Percentiles rank a stretch among this genome's conserved stretches.
Evolutionary conservation across 768 basidiomycete species (phyloP).

Genomic region (Aureoboletus auriporus): DNA sequence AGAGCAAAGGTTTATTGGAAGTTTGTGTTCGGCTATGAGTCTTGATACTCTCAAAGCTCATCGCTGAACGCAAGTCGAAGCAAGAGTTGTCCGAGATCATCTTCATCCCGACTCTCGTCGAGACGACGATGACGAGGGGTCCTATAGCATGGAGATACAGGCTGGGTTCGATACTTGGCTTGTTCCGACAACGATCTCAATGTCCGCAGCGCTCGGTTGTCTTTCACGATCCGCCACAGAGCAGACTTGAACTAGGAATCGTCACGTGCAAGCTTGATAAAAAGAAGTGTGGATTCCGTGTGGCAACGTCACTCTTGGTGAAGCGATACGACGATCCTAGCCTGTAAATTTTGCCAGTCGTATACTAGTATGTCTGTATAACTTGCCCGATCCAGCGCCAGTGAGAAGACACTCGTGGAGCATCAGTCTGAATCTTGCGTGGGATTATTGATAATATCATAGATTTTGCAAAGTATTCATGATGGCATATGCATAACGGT

Average conservation of each 20-base stretch:
- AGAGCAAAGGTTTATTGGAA: conserved; percentile 11
- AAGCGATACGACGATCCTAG: conserved; percentile 25
- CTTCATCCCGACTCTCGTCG: conserved; percentile 14
- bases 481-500: neutral
- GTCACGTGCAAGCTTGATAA: conserved; percentile 2
- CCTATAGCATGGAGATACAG: conserved; percentile 11
- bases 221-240: conserved; percentile 2
- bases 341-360: conserved; percentile 2
- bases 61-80: too few relatives aligned
- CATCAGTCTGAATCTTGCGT: neutral
- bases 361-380: neutral
- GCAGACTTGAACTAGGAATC: conserved; percentile 11
- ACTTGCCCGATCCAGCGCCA: conserved; percentile 13
- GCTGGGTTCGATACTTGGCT: conserved; percentile 16
- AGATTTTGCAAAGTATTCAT: neutral
- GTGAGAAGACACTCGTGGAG: conserved; percentile 10
- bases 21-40: neutral
- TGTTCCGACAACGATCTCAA: conserved; percentile 5
- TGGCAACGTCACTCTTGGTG: neutral
- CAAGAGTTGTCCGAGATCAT: conserved; percentile 10
- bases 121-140: conserved; percentile 28
- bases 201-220: conserved; percentile 1
- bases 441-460: neutral
- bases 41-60: too few relatives aligned
- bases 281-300: neutral